Conservation (phyloP, 2,329 filamentous ascomycete genomes). For the Calonectria hongkongensis region DNA sequence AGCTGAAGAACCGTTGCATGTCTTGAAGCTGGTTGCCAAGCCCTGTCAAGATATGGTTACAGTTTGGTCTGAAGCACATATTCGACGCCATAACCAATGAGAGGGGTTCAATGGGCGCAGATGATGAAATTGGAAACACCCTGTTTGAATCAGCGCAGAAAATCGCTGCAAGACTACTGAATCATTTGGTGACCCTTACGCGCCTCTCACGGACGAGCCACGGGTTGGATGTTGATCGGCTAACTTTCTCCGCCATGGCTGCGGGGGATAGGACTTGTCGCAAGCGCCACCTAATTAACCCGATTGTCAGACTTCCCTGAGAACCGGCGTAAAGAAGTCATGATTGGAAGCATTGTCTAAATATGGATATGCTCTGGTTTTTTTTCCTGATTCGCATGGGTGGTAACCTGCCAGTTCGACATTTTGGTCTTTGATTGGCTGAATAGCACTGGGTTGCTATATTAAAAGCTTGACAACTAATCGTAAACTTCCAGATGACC, state of each 20-base stretch:
- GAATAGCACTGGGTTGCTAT: neutral
- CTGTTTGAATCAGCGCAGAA: slow-evolving; percentile 12
- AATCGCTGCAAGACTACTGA: neutral
- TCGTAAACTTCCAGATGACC: neutral
- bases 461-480: neutral
- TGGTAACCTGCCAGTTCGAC: neutral
- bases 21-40: slow-evolving; percentile 15
- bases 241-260: slow-evolving; percentile 42
- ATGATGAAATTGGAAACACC: neutral
- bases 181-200: slow-evolving; percentile 22
- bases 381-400: neutral
- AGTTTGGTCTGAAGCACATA: neutral
- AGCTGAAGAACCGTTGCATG: neutral
- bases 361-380: no score
- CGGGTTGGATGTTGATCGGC: slow-evolving; percentile 30
- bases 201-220: slow-evolving; percentile 10
- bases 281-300: neutral
- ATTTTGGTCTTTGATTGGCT: neutral
- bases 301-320: neutral
- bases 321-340: no score
- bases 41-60: neutral
- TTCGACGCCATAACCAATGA: neutral
- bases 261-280: slow-evolving; percentile 7
- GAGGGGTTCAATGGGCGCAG: neutral
- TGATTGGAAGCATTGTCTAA: neutral